Base-by-base conservation (phyloP, 2,329 filamentous ascomycete species). In the Neofusicoccum laricinum region DNA sequence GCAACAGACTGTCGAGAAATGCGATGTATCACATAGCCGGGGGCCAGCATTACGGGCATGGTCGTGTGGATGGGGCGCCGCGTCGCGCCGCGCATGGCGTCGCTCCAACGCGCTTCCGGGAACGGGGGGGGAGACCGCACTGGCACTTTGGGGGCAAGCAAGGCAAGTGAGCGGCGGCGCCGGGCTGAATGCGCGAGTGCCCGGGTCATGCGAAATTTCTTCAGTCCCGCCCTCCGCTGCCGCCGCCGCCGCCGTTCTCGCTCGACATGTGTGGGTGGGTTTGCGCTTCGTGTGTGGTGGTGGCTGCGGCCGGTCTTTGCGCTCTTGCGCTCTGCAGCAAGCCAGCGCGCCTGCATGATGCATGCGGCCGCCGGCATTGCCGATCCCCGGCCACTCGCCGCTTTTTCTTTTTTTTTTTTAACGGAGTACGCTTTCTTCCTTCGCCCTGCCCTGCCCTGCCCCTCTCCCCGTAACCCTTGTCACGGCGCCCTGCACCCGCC, bases 21-120 rank as follows among this genome's bases (percentile, higher is more conserved):
- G 57, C 34, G 57, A 61, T 61, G 57, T 61, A 61, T 61, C 57
- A 61, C 53, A 57, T 57, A n/a, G n/a, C 51, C 51, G 17, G 51
- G 51, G 51, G 51, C 19, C 34, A 55, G 53, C 53, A 57, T 30
- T 38, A 57, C 40, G 32, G 43, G 21, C 21, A 45, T 25, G 53
- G 53, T 32, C 53, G 53, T 30, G 25, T 30, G 25, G 25, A 30
- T 30, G 25, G 25, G 25, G 25, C 25, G 25, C 25, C 25, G 25
- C 25, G 25, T 30, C 25, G 45, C 21, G 45, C 45, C 45, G 30
- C 51, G 36, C 51, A 34, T 55, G 25, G 51, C 51, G n/a, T 55
- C 51, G 34, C 51, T 25, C 40, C 51, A 55, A 34, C 34, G 51
- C 17, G 25, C 51, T 55, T 55, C 51, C 51, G 51, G 36, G 51